Evolutionary conservation across 805 yeast genomes (phyloP).

Genomic region (Kodamaea hsintzibuensis): DNA sequence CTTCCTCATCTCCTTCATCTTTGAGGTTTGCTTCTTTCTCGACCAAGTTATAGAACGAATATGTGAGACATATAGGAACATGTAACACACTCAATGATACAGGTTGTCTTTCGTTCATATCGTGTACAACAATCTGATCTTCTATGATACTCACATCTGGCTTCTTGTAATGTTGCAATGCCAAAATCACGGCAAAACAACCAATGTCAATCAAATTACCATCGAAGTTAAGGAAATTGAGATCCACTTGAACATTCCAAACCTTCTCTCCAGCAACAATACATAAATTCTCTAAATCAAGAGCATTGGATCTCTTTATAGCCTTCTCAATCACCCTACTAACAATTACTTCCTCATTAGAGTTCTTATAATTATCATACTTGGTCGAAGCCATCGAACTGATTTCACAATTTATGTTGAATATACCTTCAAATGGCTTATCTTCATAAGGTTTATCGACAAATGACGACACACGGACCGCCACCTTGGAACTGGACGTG

Average conservation of each 20-base stretch:
- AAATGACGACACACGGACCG: conserved; percentile 72
- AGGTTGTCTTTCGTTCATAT: conserved; percentile 78
- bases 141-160: conserved; percentile 74
- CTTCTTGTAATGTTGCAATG: conserved; percentile 75
- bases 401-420: conserved; percentile 80
- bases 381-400: conserved; percentile 87
- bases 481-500: conserved; percentile 64
- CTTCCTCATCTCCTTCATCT: conserved; percentile 50
- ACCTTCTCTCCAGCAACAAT: conserved; percentile 88
- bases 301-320: conserved; percentile 82
- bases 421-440: conserved; percentile 90
- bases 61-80: conserved; percentile 86
- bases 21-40: conserved; percentile 69
- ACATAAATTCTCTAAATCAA: conserved; percentile 88
- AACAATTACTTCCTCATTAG: conserved; percentile 80
- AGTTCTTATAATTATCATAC: conserved; percentile 70
- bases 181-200: conserved; percentile 88
- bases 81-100: conserved; percentile 84
- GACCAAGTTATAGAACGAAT: conserved; percentile 75
- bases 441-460: conserved; percentile 83
- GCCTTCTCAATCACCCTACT: conserved; percentile 89
- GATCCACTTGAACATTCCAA: conserved; percentile 89
- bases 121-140: conserved; percentile 65
- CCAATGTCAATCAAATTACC: conserved; percentile 92
- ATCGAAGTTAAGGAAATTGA: conserved; percentile 85